Conservation (phyloP, 1,139 yeast genomes). For the Pichia sp. region DNA sequence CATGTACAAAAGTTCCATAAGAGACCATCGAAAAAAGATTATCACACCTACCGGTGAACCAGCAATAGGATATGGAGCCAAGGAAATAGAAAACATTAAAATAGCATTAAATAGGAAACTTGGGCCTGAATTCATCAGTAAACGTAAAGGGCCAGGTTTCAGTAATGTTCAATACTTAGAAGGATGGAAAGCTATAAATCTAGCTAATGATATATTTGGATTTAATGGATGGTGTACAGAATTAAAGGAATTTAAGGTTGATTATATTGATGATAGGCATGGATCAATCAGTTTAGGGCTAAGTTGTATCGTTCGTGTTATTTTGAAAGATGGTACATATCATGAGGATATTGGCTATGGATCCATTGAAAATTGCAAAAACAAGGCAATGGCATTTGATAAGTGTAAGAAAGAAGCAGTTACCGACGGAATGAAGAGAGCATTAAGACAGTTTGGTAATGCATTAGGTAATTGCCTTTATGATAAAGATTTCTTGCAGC, state of each 20-base stretch:
- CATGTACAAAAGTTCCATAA: conserved; percentile 6
- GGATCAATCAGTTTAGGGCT: conserved; percentile 57
- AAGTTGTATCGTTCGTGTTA: conserved; percentile 64
- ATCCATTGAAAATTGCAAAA: conserved; percentile 62
- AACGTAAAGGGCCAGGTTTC: conserved; percentile 74
- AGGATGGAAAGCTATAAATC: conserved; percentile 74
- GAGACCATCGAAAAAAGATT: conserved; percentile 11
- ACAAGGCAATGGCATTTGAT: conserved; percentile 70
- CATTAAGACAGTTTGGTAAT: conserved; percentile 72
- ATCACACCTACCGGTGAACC: conserved; percentile 8
- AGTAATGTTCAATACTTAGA: conserved; percentile 63
- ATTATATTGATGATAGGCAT: conserved; percentile 58
- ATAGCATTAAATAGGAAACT: conserved; percentile 50
- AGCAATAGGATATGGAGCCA: conserved; percentile 19
- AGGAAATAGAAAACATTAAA: conserved; percentile 38
- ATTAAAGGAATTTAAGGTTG: conserved; percentile 58
- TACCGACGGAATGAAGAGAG: conserved; percentile 73
- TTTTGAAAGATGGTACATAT: conserved; percentile 65
- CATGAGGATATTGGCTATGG: conserved; percentile 85
- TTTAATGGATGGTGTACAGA: conserved; percentile 79
- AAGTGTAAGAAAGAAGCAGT: conserved; percentile 77
- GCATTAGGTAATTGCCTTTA: conserved; percentile 75
- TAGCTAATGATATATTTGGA: conserved; percentile 77
- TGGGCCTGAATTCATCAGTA: conserved; percentile 88
- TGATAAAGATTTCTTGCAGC: conserved; percentile 57